Conservation (phyloP, 805 yeast species). For the Metschnikowia colocasiae region DNA sequence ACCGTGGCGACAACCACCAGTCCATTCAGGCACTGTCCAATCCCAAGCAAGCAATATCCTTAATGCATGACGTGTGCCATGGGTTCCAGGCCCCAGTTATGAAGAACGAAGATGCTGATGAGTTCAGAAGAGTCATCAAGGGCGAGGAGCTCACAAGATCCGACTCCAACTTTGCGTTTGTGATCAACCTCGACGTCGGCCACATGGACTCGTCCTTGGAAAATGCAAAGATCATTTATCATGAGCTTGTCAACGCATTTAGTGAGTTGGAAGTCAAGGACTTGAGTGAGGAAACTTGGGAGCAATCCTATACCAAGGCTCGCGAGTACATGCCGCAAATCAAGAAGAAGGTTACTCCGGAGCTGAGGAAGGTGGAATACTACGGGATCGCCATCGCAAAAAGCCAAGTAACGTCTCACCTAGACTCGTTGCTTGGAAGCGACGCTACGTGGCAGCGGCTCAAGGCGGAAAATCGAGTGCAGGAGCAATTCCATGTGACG, state of each 20-base stretch:
- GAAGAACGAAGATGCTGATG: slow-evolving; percentile 8
- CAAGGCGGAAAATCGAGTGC: slow-evolving; percentile 37
- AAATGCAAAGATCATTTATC: slow-evolving; percentile 44
- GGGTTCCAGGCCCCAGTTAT: slow-evolving; percentile 11
- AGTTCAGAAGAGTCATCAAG: slow-evolving; percentile 4
- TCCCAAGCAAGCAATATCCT: slow-evolving; percentile 31
- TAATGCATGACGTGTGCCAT: slow-evolving; percentile 7
- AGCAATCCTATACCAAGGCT: slow-evolving; percentile 51
- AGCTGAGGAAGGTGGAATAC: slow-evolving; percentile 11
- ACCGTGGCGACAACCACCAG: slow-evolving; percentile 86
- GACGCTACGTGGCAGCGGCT: slow-evolving; percentile 24
- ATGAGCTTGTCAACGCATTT: slow-evolving; percentile 19
- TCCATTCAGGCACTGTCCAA: slow-evolving; percentile 60
- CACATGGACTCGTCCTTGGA: slow-evolving; percentile 20
- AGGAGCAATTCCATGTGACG: slow-evolving; percentile 63
- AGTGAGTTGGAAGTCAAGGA: slow-evolving; percentile 9
- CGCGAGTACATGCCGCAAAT: slow-evolving; percentile 50
- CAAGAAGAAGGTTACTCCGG: slow-evolving; percentile 31
- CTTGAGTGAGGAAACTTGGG: slow-evolving; percentile 34
- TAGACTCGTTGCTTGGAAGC: slow-evolving; percentile 12
- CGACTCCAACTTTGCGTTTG: slow-evolving; percentile 63
- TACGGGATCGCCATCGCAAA: slow-evolving; percentile 11
- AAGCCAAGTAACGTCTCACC: slow-evolving; percentile 5
- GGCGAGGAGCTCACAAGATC: slow-evolving; percentile 11
- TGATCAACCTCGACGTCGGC: slow-evolving; percentile 51